Conservation (phyloP, 1,284 basidiomycete species). For the Mycocalia duriaeana region DNA sequence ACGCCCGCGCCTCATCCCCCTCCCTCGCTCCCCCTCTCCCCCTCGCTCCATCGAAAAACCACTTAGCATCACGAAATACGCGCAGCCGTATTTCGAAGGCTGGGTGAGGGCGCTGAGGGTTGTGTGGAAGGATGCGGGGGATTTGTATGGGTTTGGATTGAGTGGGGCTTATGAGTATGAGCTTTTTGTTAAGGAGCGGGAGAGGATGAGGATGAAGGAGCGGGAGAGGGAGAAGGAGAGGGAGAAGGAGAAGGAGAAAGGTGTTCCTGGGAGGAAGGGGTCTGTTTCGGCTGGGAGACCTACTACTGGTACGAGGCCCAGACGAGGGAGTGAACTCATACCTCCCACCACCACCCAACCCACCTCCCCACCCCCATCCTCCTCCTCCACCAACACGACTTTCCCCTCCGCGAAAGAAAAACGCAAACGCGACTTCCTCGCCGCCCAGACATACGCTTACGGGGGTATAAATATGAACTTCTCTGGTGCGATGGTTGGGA, state of each 20-base stretch:
- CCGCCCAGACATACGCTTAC: background rate
- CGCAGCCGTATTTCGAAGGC: conserved; percentile 66
- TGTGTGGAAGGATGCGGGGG: conserved; percentile 25
- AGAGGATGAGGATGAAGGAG: no score
- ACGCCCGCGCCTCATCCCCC: background rate
- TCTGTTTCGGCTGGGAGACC: background rate
- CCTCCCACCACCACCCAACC: no score
- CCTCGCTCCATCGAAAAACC: background rate
- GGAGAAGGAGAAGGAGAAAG: no score
- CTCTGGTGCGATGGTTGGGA: background rate
- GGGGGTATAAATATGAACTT: background rate
- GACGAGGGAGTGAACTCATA: no score
- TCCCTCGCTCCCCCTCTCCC: no score
- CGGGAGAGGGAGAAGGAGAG: no score
- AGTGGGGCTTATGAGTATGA: background rate
- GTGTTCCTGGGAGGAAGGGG: background rate
- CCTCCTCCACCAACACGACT: no score
- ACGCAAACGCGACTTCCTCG: background rate
- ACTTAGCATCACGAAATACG: conserved; percentile 29
- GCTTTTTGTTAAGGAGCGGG: background rate
- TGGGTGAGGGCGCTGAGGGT: conserved; percentile 51
- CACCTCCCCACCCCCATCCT: no score
- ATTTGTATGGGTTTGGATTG: background rate
- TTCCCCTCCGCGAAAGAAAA: no score
- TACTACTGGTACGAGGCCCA: background rate